These are phyloP conservation scores for Mycogone perniciosa DNA, from an alignment of 2,329 filamentous ascomycete species.

Conservation along the genomic window DNA sequence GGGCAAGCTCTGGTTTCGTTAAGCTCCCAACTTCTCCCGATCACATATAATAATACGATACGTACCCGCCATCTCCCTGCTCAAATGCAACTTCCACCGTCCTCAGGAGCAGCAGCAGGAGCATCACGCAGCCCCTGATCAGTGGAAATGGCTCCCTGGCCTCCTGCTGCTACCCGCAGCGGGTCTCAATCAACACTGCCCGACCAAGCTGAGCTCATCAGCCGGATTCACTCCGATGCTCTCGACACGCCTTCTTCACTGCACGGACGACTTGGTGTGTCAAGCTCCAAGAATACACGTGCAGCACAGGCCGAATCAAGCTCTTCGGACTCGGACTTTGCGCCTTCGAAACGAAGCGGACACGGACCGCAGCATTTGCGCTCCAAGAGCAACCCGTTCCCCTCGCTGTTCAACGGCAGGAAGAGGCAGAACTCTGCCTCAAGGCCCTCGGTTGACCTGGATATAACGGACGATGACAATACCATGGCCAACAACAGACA, in stretches of 20 bases:
- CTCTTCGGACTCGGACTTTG: constrained; percentile 39
- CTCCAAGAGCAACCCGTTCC: constrained; percentile 76
- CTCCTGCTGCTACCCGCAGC: constrained; percentile 18
- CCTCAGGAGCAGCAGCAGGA: constrained; percentile 1
- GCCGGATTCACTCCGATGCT: constrained; percentile 30
- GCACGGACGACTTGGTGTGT: constrained; percentile 21
- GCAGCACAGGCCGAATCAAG: constrained; percentile 32
- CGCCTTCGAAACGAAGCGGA: constrained; percentile 20
- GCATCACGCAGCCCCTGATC: constrained; percentile 13
- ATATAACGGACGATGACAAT: constrained; percentile 21
- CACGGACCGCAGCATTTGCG: constrained; percentile 30
- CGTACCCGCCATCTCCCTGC: not conserved
- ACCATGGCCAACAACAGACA: constrained; percentile 15
- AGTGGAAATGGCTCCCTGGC: constrained; percentile 29
- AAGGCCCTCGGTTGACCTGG: constrained; percentile 28
- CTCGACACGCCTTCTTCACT: constrained; percentile 27
- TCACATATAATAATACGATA: too few species aligned
- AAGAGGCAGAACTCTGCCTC: constrained; percentile 44
- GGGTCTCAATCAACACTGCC: constrained; percentile 20
- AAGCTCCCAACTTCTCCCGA: too few species aligned
- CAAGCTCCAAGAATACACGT: constrained; percentile 19
- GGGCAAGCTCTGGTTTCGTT: too few species aligned
- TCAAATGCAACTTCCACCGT: constrained; percentile 7
- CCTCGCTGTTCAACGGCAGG: constrained; percentile 58
- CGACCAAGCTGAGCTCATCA: constrained; percentile 29